phyloP scores from a whole-genome alignment of 1,284 basidiomycete genomes.

The Takashimella koratensis region DNA sequence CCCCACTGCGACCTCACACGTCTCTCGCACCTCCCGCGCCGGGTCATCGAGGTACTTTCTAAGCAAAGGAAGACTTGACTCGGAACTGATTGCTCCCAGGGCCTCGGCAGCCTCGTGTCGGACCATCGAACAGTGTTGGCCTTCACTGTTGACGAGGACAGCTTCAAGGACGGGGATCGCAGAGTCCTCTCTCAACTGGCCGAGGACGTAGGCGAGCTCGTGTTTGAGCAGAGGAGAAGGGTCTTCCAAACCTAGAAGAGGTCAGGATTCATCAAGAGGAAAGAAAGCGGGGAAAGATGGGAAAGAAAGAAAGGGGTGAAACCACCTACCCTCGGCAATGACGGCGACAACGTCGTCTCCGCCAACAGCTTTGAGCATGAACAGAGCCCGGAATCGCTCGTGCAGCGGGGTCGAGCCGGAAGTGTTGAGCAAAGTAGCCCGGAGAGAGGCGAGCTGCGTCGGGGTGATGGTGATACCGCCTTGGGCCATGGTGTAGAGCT shows the following conservation, averaged over 20 bases:
- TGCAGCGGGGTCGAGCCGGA: conserved; percentile 73
- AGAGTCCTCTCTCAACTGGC: conserved; percentile 72
- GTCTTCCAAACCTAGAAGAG: conserved; percentile 83
- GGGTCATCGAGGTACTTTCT: conserved; percentile 68
- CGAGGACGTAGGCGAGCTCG: conserved; percentile 94
- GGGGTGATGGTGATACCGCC: conserved; percentile 40
- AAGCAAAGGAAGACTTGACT: conserved; percentile 66
- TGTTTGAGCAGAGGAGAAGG: conserved; percentile 91
- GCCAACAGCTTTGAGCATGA: conserved; percentile 81
- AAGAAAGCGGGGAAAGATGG: conserved; percentile 3
- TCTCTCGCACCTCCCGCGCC: conserved; percentile 84
- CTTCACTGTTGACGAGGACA: conserved; percentile 65
- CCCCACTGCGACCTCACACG: conserved; percentile 92
- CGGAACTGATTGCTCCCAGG: conserved; percentile 85
- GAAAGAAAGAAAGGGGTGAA: neutral
- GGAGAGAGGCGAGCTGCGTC: conserved; percentile 37
- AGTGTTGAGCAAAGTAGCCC: conserved; percentile 65
- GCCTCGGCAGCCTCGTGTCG: conserved; percentile 99
- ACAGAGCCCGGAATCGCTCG: conserved; percentile 85
- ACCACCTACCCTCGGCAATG: conserved; percentile 70
- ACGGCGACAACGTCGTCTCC: conserved; percentile 73
- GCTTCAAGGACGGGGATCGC: conserved; percentile 77
- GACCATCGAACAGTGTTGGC: conserved; percentile 72
- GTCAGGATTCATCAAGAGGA: too few species aligned
- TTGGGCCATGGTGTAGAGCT: too few species aligned